Evolutionary conservation across 1,284 basidiomycete species (phyloP), one percentile per base, ranked within the genome.

Genomic region (Cryptococcus sp.): DNA sequence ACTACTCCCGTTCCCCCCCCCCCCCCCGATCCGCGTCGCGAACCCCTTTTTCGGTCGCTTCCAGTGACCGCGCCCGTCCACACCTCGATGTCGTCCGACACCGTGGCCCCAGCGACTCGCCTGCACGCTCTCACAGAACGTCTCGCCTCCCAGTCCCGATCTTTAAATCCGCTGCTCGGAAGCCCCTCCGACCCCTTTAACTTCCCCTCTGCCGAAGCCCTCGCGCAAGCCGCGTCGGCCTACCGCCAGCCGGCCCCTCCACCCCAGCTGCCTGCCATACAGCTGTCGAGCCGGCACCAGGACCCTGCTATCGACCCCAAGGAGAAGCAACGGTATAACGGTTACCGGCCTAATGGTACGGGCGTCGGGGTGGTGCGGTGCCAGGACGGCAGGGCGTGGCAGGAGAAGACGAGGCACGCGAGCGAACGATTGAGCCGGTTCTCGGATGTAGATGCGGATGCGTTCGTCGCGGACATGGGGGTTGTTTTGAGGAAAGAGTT

Each of bases 181-280:
- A 20, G 8, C 52, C 18, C 5, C 16, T 16, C 37, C 20, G 15
- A 38, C 52, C 39, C 50, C 57, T 7, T 58, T 63, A 57, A 61
- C 40, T 55, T 67, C 45, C 59, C 62, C 23, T 57, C 60, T 18
- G 50, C 66, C 15, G 63, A 67, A 42, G 50, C 59, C 11, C 45
- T 71, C 21, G 68, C 70, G 8, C 69, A 69, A 2, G 69, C 71
- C 16, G 68, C 69, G 2, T 61, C 60, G 13, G 63, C 70, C 13
- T 71, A 73, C 50, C 61, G 68, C 15, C 70, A 75, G 52, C 72
- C 72, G 9, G 72, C 72, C 1, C 74, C 72, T 21, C 74, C 74
- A 33, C 74, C 74, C 6, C 64, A 67, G 35, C 50, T 75, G 9
- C 74, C 74, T 16, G 53, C 66, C 18, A 60, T 73, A 7, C 72